Conservation (phyloP, 164 flowering plant species). For the Berberis vulgaris region DNA sequence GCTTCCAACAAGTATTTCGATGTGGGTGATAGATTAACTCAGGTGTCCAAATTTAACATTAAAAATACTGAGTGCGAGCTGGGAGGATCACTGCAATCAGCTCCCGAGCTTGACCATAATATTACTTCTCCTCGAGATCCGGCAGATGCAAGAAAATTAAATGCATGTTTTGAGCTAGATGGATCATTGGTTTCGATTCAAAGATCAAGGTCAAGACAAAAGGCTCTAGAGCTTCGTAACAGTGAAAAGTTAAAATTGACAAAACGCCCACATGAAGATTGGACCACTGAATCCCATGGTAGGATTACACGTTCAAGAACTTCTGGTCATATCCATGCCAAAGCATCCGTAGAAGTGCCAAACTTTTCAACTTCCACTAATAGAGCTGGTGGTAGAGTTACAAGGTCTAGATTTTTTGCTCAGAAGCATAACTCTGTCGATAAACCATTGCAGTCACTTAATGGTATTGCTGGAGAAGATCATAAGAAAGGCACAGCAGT, state of each 20-base stretch:
- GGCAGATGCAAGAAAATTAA: slow-evolving; percentile 14
- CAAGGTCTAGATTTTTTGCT: slow-evolving; percentile 4
- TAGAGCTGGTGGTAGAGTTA: slow-evolving; percentile 10
- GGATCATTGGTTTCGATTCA: slow-evolving; percentile 48
- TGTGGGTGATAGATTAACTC: slow-evolving; percentile 15
- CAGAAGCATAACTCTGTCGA: slow-evolving; percentile 1
- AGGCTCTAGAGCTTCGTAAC: slow-evolving; percentile 69
- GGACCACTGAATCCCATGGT: background rate
- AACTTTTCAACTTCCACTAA: slow-evolving; percentile 1
- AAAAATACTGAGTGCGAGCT: slow-evolving; percentile 12
- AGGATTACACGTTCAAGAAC: slow-evolving; percentile 15
- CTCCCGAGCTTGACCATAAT: slow-evolving; percentile 3
- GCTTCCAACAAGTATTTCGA: slow-evolving; percentile 19
- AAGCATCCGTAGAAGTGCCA: slow-evolving; percentile 9
- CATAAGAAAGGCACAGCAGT: too few relatives aligned
- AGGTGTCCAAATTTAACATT: slow-evolving; percentile 10
- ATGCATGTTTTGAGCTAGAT: slow-evolving; percentile 16
- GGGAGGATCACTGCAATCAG: background rate
- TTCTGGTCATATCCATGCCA: background rate
- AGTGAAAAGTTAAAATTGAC: slow-evolving; percentile 39
- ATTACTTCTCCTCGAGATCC: slow-evolving; percentile 32
- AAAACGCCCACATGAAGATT: slow-evolving; percentile 10
- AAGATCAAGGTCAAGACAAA: slow-evolving; percentile 85
- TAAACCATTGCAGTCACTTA: background rate
- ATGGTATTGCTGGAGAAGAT: background rate